These are phyloP conservation scores for Fusarium mundagurra DNA, from an alignment of 2,329 filamentous ascomycete genomes.

Conservation along the genomic window DNA sequence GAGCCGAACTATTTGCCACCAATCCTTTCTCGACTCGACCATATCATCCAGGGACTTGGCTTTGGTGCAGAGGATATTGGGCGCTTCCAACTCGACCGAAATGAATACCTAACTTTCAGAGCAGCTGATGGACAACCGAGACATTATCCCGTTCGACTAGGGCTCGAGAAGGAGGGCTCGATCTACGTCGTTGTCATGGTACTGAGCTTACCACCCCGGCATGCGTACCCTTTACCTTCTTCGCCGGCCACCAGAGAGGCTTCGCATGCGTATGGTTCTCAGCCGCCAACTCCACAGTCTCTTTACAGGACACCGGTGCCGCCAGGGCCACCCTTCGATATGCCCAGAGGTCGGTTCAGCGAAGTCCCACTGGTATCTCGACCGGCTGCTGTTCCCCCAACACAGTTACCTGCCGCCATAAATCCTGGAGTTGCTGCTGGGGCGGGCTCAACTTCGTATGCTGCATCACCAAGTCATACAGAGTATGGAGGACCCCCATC, in stretches of 20 bases:
- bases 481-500: slow-evolving; percentile 59
- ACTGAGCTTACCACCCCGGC: slow-evolving; percentile 51
- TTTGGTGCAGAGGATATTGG: slow-evolving; percentile 64
- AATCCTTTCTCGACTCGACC: slow-evolving; percentile 66
- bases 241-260: slow-evolving; percentile 57
- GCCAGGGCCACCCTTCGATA: slow-evolving; percentile 59
- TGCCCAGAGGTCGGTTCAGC: slow-evolving; percentile 53
- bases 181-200: slow-evolving; percentile 70
- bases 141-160: slow-evolving; percentile 61
- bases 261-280: slow-evolving; percentile 54
- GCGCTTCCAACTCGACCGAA: slow-evolving; percentile 61
- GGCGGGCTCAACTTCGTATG: slow-evolving; percentile 49
- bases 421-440: slow-evolving; percentile 11
- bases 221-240: slow-evolving; percentile 55
- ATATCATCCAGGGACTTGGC: slow-evolving; percentile 64
- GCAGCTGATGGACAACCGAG: slow-evolving; percentile 62
- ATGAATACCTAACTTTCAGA: slow-evolving; percentile 65
- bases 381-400: slow-evolving; percentile 40
- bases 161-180: slow-evolving; percentile 68
- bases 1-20: slow-evolving; percentile 72
- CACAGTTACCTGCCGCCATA: slow-evolving; percentile 49
- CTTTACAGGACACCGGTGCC: slow-evolving; percentile 56
- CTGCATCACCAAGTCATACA: slow-evolving; percentile 54
- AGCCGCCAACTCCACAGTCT: slow-evolving; percentile 43
- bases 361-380: slow-evolving; percentile 44